Base-by-base conservation (phyloP, 2,329 filamentous ascomycete genomes). In the Alternaria arborescens region DNA sequence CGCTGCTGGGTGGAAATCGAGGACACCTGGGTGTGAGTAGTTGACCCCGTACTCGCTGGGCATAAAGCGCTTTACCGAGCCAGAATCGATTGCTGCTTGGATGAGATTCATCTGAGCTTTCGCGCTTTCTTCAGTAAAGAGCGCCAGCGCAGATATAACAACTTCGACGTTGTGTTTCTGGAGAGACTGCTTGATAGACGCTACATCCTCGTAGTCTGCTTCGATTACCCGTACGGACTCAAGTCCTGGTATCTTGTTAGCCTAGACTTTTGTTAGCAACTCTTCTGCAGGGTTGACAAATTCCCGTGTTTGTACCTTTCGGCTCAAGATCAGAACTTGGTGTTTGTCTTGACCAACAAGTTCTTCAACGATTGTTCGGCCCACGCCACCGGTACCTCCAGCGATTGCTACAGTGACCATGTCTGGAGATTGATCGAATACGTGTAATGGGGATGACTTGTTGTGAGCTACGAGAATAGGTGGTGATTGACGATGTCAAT, bases 301-400 rank as follows among this genome's bases (percentile, higher is more conserved):
- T 8, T 18, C 16, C 24, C 12, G 26, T 16, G 7, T 24, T 40
- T 34, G 24, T 28, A 69, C 68, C 16, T 58, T 68, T 28, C 68
- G 52, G 22, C 61, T 66, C 3, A 72, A 46, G 4, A 72, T 52
- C 22, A 70, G 36, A 12, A 66, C 55, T 20, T 64, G 43, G 44
- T 72, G 64, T 14, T 63, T 64, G 8, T 55, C 52, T 48, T 64
- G 61, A 1, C 38, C 40, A 0, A 64, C 54, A 6, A 72, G 56
- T 10, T 57, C 64, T 24, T 69, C 61, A 30, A 71, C 62, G 10
- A 72, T 61, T 8, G 59, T 60, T 3, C 63, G 58, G 12, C 70
- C 68, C n/a, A 71, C 47, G 5, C 64, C 62, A 18, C 70, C 68
- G 7, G 67, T 71, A 8, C 70, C 70, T 60, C 70, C 70, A 10